Evolutionary conservation across 257 asterid genomes (phyloP), one percentile per base, ranked within the genome.

Genomic region (Solanum bulbocastanum): DNA sequence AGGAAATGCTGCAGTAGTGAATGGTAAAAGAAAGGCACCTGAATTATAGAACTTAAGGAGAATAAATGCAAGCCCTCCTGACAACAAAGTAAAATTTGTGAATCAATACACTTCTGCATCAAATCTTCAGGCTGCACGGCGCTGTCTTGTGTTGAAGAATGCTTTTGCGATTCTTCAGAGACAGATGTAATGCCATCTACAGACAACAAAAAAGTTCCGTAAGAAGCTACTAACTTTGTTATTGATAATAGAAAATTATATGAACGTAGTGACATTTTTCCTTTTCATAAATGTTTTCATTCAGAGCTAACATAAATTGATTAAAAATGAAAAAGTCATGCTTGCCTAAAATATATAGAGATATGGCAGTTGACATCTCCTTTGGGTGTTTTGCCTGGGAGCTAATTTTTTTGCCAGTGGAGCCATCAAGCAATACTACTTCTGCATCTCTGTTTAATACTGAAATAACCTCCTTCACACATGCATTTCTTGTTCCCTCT

Each of bases 261-360:
- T 27, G 71, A 30, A 82, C 44, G 10, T 49, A 32, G 27, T 82
- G 23, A 18, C 1, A 32, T 5, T 30, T 74, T 49, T 82, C 33
- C 44, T 82, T 52, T 32, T 82, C 86, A 52, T 30, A 20, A 30
- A 32, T 10, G 27, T 44, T 81, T 81, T 30, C 42, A 49, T 27
- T 30, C 69, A 82, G 86, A 82, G 60, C 36, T 78, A n/a, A 40
- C 60, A 78, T 82, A 30, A 82, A 82, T 52, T 52, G 71, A 82
- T 82, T 52, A 49, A 76, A 73, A 56, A 16, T 87, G 87, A 72
- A 71, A 75, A 81, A 46, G 56, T 65, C 87, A 76, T 74, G 91
- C 98, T 89, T 95, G 91, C 99, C 99, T 92, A 96, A 86, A 82
- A 95, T 86, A 91, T 93, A 71, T 91, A 97, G 90, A 92, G 93